Conservation (phyloP, 768 basidiomycete genomes). For the Pleurotus sapidus region DNA sequence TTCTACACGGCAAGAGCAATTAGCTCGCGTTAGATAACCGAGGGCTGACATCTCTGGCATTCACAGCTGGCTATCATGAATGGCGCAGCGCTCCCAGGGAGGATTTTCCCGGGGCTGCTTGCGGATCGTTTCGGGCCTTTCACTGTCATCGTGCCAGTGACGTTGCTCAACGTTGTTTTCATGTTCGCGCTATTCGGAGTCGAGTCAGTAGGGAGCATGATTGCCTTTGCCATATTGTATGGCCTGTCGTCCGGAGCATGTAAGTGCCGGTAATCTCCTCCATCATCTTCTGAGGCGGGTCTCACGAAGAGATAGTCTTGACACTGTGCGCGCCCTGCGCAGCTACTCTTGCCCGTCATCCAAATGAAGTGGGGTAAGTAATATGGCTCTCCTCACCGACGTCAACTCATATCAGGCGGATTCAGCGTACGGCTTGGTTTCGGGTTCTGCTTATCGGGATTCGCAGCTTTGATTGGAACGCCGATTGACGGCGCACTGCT, state of each 20-base stretch:
- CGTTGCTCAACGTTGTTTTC: constrained; percentile 35
- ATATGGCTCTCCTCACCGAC: no score
- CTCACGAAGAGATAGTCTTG: background rate
- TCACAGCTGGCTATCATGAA: constrained; percentile 48
- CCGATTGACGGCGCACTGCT: background rate
- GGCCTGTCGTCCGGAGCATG: constrained; percentile 55
- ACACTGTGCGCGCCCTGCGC: background rate
- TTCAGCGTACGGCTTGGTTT: background rate
- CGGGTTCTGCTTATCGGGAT: background rate
- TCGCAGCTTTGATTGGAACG: background rate
- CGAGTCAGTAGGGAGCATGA: constrained; percentile 30
- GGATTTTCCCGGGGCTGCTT: constrained; percentile 54
- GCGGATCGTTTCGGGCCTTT: constrained; percentile 49
- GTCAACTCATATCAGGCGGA: no score
- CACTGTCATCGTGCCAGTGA: constrained; percentile 44
- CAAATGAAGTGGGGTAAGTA: constrained; percentile 1
- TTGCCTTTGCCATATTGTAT: constrained; percentile 44
- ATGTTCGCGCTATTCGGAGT: constrained; percentile 48
- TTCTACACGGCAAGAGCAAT: constrained; percentile 40
- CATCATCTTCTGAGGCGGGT: no score
- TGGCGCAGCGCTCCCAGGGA: constrained; percentile 49
- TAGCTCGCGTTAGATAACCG: no score
- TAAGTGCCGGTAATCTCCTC: constrained; percentile 14
- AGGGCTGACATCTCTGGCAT: background rate
- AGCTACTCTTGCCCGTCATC: background rate